Evolutionary conservation across 164 flowering plant species (phyloP).

Genomic region (Pachysandra terminalis): DNA sequence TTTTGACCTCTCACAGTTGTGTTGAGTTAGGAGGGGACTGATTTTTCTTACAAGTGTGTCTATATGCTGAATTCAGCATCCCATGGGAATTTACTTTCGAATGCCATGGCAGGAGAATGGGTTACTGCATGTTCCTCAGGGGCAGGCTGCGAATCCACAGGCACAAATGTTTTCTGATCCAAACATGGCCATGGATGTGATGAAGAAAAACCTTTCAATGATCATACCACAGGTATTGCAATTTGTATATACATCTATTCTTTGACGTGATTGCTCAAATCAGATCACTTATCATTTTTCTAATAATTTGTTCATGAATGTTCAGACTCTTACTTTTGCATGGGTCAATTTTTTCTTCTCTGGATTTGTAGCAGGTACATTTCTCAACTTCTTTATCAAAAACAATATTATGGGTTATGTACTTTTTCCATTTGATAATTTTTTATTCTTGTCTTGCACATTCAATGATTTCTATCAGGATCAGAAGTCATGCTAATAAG

Average conservation of each 20-base stretch:
- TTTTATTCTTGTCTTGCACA: background rate
- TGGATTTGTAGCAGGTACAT: conserved; percentile 95
- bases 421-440: background rate
- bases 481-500: no score
- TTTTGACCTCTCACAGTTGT: no score
- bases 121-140: conserved; percentile 79
- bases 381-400: conserved; percentile 1
- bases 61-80: background rate
- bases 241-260: background rate
- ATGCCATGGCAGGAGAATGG: conserved; percentile 82
- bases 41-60: background rate
- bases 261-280: conserved; percentile 1
- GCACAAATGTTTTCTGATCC: conserved; percentile 99
- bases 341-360: conserved; percentile 99
- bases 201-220: conserved; percentile 99
- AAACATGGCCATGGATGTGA: conserved; percentile 99
- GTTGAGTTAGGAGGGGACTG: background rate
- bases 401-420: background rate
- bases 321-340: conserved; percentile 97
- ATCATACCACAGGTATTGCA: conserved; percentile 84
- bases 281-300: conserved; percentile 2
- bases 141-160: conserved; percentile 81
- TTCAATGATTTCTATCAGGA: no score
- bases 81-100: background rate
- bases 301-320: conserved; percentile 6